Conservation (phyloP, 139 green algal genomes). For the Asterochloris sp. region DNA sequence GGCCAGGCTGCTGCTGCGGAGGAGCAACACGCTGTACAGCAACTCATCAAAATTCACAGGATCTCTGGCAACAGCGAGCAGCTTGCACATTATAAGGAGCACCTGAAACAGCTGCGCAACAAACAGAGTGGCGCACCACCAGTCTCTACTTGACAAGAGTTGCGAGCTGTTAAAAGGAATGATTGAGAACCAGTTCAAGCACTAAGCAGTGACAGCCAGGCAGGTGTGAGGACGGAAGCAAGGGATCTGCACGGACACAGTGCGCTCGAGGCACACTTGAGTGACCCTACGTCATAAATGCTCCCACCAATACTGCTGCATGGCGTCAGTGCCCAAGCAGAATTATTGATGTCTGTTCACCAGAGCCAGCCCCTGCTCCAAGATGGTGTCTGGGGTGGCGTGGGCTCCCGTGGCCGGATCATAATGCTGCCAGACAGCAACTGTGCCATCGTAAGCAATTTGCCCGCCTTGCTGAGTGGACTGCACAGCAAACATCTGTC, state of each 20-base stretch:
- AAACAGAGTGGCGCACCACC: no score
- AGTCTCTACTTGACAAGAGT: no score
- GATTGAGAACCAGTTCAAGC: not conserved
- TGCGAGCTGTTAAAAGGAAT: no score
- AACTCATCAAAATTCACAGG: not conserved
- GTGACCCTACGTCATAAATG: not conserved
- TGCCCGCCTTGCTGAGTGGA: conserved; percentile 63
- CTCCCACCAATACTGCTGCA: not conserved
- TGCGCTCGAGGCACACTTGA: not conserved
- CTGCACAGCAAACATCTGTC: conserved; percentile 11
- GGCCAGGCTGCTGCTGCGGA: not conserved
- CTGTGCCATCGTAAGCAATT: conserved; percentile 68
- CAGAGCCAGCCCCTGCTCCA: not conserved
- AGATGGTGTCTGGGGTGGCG: conserved; percentile 12
- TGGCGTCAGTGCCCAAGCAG: not conserved
- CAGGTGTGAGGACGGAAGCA: not conserved
- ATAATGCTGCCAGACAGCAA: conserved; percentile 52
- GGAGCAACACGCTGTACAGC: conserved; percentile 1
- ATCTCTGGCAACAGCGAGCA: not conserved
- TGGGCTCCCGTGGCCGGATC: conserved; percentile 70
- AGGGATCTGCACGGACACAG: not conserved
- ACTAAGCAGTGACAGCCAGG: not conserved
- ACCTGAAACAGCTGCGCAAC: no score
- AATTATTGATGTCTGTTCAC: not conserved
- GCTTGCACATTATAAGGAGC: no score